Evolutionary conservation across 441 rosid species (phyloP), one percentile per base, ranked within the genome.

Genomic region (Erodium chrysanthum): DNA sequence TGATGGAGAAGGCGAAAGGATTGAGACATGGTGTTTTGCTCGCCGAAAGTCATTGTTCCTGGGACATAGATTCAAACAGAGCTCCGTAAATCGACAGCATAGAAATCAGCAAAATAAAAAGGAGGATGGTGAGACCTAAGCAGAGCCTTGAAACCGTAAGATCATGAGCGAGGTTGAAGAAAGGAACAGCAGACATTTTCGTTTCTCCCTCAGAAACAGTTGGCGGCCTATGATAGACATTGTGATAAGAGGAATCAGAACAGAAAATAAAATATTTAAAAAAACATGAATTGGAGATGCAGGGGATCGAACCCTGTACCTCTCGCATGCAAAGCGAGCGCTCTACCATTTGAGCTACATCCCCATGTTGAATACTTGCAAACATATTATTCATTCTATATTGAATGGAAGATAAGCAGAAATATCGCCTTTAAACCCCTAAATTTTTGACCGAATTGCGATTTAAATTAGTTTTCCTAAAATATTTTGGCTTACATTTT

Each of bases 41-140:
- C 86, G 27, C 92, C 89, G 37, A 86, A 84, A 4, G 89, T 84
- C 92, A 86, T 83, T 12, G 88, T 83, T 76, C 88, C 91, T 84
- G 79, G 7, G 15, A 35, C 64, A 25, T 22, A 52, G 59, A 17
- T 52, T 6, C 21, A 50, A 50, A 15, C 20, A 0, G 20, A 17
- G 58, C 6, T 50, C 60, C 17, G 23, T 37, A 37, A 37, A 37
- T 37, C 42, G 12, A 7, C 12, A 7, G 10, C 12, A 37, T 37
- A 52, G 22, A 52, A 52, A 52, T 18, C 3, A 18, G 21, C n/a
- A 2, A 25, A 25, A 25, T 15, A 0, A 25, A 22, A 52, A 23
- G 12, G 20, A 14, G 17, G 10, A 6, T 7, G 10, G 56, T 31
- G 2, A 86, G 17, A 54, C 91, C 87, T 64, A 86, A 76, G 77